Evolutionary conservation across 2,329 filamentous ascomycete species (phyloP).

Genomic region (Aurifilum marmelostoma): DNA sequence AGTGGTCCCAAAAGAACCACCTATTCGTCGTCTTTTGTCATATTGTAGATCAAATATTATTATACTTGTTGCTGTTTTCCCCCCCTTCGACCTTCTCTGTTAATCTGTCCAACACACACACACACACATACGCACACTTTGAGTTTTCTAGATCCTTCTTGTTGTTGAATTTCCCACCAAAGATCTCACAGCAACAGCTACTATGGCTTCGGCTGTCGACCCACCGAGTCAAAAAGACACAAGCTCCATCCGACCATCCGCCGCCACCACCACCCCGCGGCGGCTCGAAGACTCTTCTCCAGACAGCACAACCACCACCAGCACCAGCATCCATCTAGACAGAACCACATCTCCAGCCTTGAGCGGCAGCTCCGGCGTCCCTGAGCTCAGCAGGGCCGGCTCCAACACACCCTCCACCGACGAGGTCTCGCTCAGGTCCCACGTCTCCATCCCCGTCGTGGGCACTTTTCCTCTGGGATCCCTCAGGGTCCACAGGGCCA

Average conservation of each 20-base stretch:
- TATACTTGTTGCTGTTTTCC: not conserved
- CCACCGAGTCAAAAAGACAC: conserved; percentile 19
- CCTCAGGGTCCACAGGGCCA: conserved; percentile 44
- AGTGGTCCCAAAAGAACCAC: not conserved
- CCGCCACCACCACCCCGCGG: not conserved
- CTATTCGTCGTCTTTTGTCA: not conserved
- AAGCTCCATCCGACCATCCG: conserved; percentile 3
- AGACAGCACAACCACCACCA: not conserved
- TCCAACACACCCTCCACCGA: conserved; percentile 37
- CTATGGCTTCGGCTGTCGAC: conserved; percentile 16
- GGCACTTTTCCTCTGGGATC: conserved; percentile 48
- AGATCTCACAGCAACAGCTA: no score
- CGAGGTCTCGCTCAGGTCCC: conserved; percentile 36
- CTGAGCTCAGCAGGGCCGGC: conserved; percentile 42
- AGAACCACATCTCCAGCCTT: conserved; percentile 5
- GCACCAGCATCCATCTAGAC: not conserved
- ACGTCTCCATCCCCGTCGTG: conserved; percentile 43
- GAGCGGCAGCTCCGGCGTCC: conserved; percentile 27
- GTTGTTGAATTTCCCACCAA: not conserved
- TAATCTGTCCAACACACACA: not conserved
- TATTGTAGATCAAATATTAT: not conserved
- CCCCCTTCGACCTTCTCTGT: not conserved
- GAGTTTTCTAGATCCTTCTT: not conserved
- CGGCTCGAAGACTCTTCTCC: conserved; percentile 9
- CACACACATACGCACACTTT: no score